Evolutionary conservation across 306 rosid species (phyloP), one percentile per base, ranked within the genome.

Genomic region (Rosa multiflora): DNA sequence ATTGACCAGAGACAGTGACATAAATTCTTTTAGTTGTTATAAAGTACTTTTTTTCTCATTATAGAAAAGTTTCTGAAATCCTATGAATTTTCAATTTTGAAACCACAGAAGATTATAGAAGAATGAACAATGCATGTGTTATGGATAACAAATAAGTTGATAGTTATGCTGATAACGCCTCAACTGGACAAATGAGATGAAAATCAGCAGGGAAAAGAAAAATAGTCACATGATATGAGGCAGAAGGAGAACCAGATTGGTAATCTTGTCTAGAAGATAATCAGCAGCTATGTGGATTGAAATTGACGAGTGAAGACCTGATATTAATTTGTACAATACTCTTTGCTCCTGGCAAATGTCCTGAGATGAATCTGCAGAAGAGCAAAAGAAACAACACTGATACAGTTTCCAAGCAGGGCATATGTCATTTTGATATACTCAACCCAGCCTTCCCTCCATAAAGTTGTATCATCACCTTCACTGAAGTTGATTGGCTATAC

Each of bases 271-370:
- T 29, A 87, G 86, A 63, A 90, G 89, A 87, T 86, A 90, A 59
- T 88, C 94, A 72, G 91, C 72, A 49, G 89, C 93, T 78, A 86
- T 88, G 79, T 90, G 91, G 56, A 90, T 77, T 21, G 91, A 90
- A 76, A 90, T 90, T 67, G 91, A 88, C 69, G 94, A 88, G 80
- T 90, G 94, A 80, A 90, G 91, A 79, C 94, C 90, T 12, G 94
- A 90, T 83, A 90, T 90, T 86, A 90, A 75, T 44, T 72, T 90
- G 86, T 90, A 90, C 81, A 88, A 83, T 48, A 88, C 84, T 55
- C 78, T 86, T 67, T 90, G 86, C 81, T 90, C 94, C 59, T 90
- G 88, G 73, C 88, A 90, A 63, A 70, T 81, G 64, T 86, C 89
- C 80, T 85, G 80, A 12, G 89, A 84, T 1, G 85, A 83, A 85